phyloP scores from a whole-genome alignment of 2,329 filamentous ascomycete species.

The Trichophyton equinum region DNA sequence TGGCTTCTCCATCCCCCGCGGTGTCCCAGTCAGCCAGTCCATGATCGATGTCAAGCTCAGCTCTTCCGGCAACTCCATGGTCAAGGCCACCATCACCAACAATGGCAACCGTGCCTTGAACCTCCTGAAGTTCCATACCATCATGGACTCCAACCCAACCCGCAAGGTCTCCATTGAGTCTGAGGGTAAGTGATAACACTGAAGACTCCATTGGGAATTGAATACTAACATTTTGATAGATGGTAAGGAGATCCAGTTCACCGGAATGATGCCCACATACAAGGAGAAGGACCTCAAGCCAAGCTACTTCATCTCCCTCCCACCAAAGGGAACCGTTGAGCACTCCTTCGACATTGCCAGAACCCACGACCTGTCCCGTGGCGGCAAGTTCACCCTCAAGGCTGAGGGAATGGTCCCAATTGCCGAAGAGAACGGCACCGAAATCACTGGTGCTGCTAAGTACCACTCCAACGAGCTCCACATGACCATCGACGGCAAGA shows the following conservation, averaged over 20 bases:
- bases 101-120: slow-evolving; percentile 2
- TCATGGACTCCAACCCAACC: slow-evolving; percentile 8
- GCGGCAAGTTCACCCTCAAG: slow-evolving; percentile 7
- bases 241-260: slow-evolving; percentile 5
- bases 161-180: slow-evolving; percentile 9
- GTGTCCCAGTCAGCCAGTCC: slow-evolving; percentile 1
- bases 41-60: slow-evolving; percentile 8
- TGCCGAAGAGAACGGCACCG: slow-evolving; percentile 15
- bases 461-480: slow-evolving; percentile 49
- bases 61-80: slow-evolving; percentile 9
- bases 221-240: not conserved
- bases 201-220: not conserved
- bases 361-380: slow-evolving; percentile 9
- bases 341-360: slow-evolving; percentile 9
- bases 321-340: slow-evolving; percentile 7
- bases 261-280: slow-evolving; percentile 5
- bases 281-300: not conserved
- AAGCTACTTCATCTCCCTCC: slow-evolving; percentile 5
- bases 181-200: slow-evolving; percentile 5
- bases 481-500: slow-evolving; percentile 44
- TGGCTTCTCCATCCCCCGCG: slow-evolving; percentile 3
- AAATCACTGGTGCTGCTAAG: slow-evolving; percentile 43
- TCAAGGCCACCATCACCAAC: slow-evolving; percentile 11
- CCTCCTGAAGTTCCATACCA: slow-evolving; percentile 10
- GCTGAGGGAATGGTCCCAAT: slow-evolving; percentile 8